Evolutionary conservation across 768 basidiomycete species (phyloP).

Genomic region (Dendrothele bispora): DNA sequence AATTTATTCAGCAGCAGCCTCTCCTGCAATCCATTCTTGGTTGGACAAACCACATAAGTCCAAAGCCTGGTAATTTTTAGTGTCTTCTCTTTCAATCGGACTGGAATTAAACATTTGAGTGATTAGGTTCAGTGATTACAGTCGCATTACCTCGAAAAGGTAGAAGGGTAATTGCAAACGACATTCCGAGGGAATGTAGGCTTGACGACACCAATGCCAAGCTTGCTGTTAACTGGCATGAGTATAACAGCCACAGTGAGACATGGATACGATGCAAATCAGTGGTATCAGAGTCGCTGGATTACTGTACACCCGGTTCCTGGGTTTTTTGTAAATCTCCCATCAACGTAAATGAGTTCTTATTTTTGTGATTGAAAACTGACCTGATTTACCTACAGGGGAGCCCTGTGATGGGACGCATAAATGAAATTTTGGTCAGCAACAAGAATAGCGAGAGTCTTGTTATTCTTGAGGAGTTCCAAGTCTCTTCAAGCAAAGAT

Average conservation of each 20-base stretch:
- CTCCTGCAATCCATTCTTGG: neutral
- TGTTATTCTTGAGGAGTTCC: neutral
- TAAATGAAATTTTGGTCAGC: neutral
- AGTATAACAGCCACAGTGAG: neutral
- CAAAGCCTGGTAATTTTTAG: neutral
- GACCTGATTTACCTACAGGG: too few species aligned
- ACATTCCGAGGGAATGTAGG: neutral
- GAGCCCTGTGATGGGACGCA: neutral
- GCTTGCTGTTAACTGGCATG: neutral
- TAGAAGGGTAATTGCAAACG: neutral
- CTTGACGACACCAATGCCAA: neutral
- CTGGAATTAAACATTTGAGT: neutral
- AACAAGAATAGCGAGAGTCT: neutral
- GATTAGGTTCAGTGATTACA: neutral
- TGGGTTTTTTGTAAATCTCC: neutral
- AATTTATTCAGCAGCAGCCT: neutral
- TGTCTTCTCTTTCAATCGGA: neutral
- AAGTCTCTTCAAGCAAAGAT: neutral
- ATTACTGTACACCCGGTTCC: neutral
- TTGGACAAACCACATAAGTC: neutral
- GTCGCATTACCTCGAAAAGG: neutral
- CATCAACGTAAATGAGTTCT: neutral
- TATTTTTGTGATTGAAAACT: too few species aligned
- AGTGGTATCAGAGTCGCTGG: neutral
- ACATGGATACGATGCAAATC: neutral